Evolutionary conservation across 106 monocot species (phyloP).

Genomic region (Apostasia shenzhenica): DNA sequence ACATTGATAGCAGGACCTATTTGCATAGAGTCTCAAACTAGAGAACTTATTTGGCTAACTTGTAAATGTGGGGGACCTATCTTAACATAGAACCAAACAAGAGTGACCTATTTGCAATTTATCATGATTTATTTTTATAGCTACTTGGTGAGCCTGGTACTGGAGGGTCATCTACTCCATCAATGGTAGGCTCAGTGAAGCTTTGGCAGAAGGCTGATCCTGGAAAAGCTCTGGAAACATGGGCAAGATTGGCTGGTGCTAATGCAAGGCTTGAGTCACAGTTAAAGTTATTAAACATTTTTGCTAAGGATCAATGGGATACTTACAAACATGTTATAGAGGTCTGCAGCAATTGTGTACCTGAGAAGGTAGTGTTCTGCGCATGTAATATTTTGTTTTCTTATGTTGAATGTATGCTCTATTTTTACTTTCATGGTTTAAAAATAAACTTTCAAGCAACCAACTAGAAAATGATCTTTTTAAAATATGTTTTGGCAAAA

Average conservation of each 20-base stretch:
- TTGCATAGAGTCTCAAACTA: too few species aligned
- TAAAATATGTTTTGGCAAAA: too few species aligned
- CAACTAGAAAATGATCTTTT: too few species aligned
- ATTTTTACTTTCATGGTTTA: neutral
- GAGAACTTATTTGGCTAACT: too few species aligned
- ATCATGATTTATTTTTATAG: constrained; percentile 28
- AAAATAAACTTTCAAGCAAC: too few species aligned
- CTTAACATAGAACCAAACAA: too few species aligned
- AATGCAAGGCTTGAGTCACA: constrained; percentile 68
- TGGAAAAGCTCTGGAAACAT: constrained; percentile 52
- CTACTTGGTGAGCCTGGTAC: constrained; percentile 88
- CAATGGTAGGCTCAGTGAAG: constrained; percentile 95
- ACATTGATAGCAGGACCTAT: too few species aligned
- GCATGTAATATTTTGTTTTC: neutral
- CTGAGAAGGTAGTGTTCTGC: constrained; percentile 41
- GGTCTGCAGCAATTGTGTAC: constrained; percentile 44
- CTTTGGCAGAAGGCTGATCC: constrained; percentile 87
- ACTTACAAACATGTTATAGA: constrained; percentile 43
- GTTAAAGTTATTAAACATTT: constrained; percentile 54
- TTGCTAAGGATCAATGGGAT: constrained; percentile 51
- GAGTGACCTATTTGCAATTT: neutral
- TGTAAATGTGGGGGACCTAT: too few species aligned
- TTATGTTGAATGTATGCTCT: neutral
- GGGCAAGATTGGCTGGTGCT: constrained; percentile 50
- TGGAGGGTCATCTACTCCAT: constrained; percentile 96